Percentiles rank a stretch among this genome's conserved stretches.
Evolutionary conservation across 257 asterid genomes (phyloP).

Genomic region (Capsicum pubescens): DNA sequence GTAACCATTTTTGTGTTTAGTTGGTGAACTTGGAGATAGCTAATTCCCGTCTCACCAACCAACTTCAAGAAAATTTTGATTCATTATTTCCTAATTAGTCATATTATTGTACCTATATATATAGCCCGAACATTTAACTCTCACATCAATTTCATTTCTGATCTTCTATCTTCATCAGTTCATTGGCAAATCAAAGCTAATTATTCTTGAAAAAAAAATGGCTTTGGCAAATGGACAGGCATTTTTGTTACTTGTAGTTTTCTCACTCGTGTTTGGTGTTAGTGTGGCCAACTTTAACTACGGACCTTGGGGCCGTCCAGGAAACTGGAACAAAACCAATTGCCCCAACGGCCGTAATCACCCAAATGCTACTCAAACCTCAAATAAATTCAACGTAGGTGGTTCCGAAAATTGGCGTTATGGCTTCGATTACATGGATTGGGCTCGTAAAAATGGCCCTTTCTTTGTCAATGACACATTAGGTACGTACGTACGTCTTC

Average conservation of each 20-base stretch:
- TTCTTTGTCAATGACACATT: not conserved
- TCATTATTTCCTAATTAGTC: not conserved
- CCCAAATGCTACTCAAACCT: slow-evolving; percentile 41
- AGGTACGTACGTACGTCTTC: not conserved
- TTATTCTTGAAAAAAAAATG: slow-evolving; percentile 27
- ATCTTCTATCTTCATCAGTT: not conserved
- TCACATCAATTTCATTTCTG: slow-evolving; percentile 7
- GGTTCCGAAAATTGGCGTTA: slow-evolving; percentile 71
- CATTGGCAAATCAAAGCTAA: not conserved
- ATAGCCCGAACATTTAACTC: not conserved
- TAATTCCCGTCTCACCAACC: slow-evolving; percentile 31
- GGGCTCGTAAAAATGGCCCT: slow-evolving; percentile 46
- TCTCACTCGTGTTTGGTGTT: slow-evolving; percentile 34
- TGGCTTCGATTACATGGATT: slow-evolving; percentile 69
- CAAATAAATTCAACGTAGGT: slow-evolving; percentile 55
- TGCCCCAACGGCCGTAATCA: slow-evolving; percentile 47
- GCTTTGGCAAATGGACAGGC: slow-evolving; percentile 29
- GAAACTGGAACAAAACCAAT: slow-evolving; percentile 19
- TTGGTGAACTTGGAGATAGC: not conserved
- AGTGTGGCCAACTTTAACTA: slow-evolving; percentile 51
- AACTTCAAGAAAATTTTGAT: not conserved
- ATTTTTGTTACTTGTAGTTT: slow-evolving; percentile 30
- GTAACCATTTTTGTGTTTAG: not conserved
- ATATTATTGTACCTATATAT: slow-evolving; percentile 13
- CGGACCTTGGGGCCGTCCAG: slow-evolving; percentile 37